Percentiles rank a stretch among this genome's conserved stretches.
phyloP scores from a whole-genome alignment of 2,329 filamentous ascomycete genomes.

The Monilinia laxa region DNA sequence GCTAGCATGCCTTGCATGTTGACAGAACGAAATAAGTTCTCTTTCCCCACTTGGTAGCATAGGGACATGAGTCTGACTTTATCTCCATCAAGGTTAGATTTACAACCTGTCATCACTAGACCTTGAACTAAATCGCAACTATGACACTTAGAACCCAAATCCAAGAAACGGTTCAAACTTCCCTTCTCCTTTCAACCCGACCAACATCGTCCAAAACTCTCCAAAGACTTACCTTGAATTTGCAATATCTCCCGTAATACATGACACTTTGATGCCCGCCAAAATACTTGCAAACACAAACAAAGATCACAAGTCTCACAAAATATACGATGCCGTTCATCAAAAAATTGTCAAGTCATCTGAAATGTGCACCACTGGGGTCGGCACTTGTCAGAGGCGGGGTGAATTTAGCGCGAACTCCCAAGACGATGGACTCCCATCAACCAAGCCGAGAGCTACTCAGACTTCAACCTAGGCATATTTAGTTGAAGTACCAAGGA shows the following conservation, averaged over 20 bases:
- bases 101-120: too few relatives aligned
- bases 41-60: neutral
- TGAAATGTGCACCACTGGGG: constrained; percentile 2
- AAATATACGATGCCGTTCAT: neutral
- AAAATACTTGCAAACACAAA: neutral
- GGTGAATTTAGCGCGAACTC: neutral
- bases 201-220: too few relatives aligned
- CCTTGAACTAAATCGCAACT: neutral
- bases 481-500: neutral
- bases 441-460: neutral
- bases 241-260: neutral
- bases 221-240: neutral
- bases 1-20: neutral
- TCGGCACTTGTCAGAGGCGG: neutral
- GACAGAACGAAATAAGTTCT: neutral
- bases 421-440: neutral
- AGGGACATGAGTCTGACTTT: neutral
- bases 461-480: neutral
- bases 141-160: too few relatives aligned
- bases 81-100: neutral
- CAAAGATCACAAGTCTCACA: neutral
- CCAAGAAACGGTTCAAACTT: neutral
- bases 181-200: neutral
- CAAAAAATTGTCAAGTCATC: neutral
- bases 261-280: neutral